phyloP scores from a whole-genome alignment of 257 asterid species.

The Plectranthus barbatus region DNA sequence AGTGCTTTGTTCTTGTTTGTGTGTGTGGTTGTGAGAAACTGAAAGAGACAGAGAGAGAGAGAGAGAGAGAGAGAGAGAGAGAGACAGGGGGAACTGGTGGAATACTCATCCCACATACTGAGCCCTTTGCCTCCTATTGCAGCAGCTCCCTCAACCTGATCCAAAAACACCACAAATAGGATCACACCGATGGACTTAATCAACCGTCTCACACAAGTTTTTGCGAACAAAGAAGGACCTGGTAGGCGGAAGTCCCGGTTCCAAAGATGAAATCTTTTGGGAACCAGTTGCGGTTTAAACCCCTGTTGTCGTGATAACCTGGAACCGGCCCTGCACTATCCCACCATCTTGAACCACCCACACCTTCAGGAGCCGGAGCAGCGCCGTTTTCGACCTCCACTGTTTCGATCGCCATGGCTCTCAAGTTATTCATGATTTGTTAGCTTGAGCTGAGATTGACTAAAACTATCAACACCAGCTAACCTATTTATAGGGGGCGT shows the following conservation, averaged over 20 bases:
- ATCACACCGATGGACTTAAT: background rate
- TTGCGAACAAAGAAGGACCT: background rate
- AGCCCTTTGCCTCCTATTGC: constrained; percentile 13
- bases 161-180: too few relatives aligned
- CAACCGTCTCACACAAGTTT: too few relatives aligned
- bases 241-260: constrained; percentile 8
- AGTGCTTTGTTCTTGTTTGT: too few relatives aligned
- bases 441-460: too few relatives aligned
- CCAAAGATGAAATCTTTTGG: constrained; percentile 13
- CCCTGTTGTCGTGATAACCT: background rate
- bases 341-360: background rate
- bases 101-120: constrained; percentile 17
- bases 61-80: constrained; percentile 1
- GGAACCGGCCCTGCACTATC: background rate
- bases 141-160: constrained; percentile 21
- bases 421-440: too few relatives aligned
- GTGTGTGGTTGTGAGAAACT: background rate
- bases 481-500: too few relatives aligned
- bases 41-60: background rate
- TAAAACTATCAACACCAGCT: too few relatives aligned
- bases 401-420: background rate
- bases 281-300: background rate
- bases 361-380: too few relatives aligned
- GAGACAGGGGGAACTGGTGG: constrained; percentile 4
- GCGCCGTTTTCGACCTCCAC: background rate